Base-by-base conservation (phyloP, 129 eudicot species). In the Artemisia argyi region DNA sequence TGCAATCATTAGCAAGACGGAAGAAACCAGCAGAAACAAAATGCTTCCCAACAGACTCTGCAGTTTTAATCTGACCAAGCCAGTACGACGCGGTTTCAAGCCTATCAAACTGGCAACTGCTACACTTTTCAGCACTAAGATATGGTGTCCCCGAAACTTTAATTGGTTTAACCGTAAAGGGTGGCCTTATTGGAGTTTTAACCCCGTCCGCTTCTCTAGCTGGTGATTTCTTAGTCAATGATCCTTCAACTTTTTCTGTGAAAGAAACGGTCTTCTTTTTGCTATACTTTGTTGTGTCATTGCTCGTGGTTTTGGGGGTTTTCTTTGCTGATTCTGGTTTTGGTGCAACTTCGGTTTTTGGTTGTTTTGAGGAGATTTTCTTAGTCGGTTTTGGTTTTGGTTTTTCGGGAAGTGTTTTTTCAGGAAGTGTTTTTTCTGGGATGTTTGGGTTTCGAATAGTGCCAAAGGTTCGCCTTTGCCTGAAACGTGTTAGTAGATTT, bases 21-120 rank as follows among this genome's bases (percentile, higher is more conserved):
- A 89, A 89, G 65, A 89, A 89, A 61, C 83, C 81, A 18, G 78
- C 87, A n/a, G 90, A 78, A 55, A 82, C 89, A 51, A 76, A 89
- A 82, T 89, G 92, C 79, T 89, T 89, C 65, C 86, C 78, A 7
- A 82, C 90, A 11, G 86, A 56, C 80, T 89, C 96, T 0, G 96
- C 84, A 47, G 83, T 61, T 42, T 73, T 86, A 71, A 89, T 89
- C 80, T 85, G 91, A 28, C 82, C 75, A 1, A 86, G 78, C 96
- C 92, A 89, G 63, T 89, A 86, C 18, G 90, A 72, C 3, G 96
- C 78, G 3, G 92, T 86, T 78, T 89, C 90, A 12, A 89, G 78
- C 80, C 78, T 76, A 54, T 89, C 92, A 44, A 77, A 82, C 76
- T 83, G 65, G 67, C 96, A 89, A 65, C 83, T 73, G 88, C 85